phyloP scores from a whole-genome alignment of 164 flowering plant species.

The Liquidambar formosana region DNA sequence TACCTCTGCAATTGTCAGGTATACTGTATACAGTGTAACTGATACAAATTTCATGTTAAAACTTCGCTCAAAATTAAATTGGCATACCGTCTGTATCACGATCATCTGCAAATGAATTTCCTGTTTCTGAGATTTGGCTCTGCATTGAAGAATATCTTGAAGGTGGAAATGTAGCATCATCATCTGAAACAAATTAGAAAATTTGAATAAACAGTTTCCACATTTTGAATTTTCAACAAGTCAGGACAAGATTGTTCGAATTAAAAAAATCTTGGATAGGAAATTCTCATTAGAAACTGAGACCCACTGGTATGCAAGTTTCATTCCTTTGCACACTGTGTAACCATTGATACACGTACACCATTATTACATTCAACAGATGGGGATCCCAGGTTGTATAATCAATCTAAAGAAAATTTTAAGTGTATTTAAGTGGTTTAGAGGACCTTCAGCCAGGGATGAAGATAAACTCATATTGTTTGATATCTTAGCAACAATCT shows the following conservation, averaged over 20 bases:
- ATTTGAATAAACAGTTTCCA: no score
- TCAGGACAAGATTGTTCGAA: no score
- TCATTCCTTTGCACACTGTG: no score
- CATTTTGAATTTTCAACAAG: no score
- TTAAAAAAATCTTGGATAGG: no score
- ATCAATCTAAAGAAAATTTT: neutral
- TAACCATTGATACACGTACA: no score
- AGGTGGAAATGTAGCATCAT: slow-evolving; percentile 45
- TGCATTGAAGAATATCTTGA: slow-evolving; percentile 44
- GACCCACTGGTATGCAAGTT: no score
- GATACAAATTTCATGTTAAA: neutral
- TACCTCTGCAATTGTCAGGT: neutral
- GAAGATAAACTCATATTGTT: slow-evolving; percentile 26
- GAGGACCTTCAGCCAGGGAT: slow-evolving; percentile 34
- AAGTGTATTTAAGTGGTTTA: neutral
- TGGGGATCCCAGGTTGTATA: no score
- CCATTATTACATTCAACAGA: no score
- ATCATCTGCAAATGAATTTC: slow-evolving; percentile 48
- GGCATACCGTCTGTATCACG: slow-evolving; percentile 56
- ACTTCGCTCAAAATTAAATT: neutral
- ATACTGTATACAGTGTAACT: neutral
- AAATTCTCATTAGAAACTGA: no score
- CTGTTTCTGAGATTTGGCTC: slow-evolving; percentile 47
- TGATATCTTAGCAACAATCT: slow-evolving; percentile 34
- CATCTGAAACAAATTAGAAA: slow-evolving; percentile 43